phyloP scores from a whole-genome alignment of 129 eudicot species.

The sunflower (Helianthus annuus) region DNA sequence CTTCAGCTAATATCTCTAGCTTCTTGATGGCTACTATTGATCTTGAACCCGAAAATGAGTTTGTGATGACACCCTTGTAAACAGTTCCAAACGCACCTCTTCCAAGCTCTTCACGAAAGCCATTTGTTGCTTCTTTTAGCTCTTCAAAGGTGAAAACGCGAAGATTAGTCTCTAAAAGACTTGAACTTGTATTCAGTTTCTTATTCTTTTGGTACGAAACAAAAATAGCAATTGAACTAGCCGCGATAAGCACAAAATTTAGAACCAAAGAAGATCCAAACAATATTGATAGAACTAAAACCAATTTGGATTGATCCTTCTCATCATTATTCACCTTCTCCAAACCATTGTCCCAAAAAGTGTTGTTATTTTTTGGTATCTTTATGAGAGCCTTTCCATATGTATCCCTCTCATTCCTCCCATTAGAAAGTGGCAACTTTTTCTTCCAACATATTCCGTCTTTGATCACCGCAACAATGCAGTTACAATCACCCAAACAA shows the following conservation, averaged over 20 bases:
- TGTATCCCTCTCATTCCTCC: neutral
- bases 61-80: neutral
- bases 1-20: neutral
- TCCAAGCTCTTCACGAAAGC: neutral
- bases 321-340: neutral
- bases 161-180: neutral
- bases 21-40: neutral
- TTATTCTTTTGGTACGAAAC: neutral
- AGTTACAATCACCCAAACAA: neutral
- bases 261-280: neutral
- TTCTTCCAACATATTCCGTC: neutral
- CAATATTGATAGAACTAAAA: neutral
- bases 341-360: neutral
- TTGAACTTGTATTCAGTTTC: neutral
- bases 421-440: neutral
- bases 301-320: neutral
- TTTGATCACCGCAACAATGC: neutral
- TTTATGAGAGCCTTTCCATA: neutral
- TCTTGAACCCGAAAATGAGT: neutral
- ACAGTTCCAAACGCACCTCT: neutral
- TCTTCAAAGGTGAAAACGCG: neutral
- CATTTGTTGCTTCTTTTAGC: neutral
- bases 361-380: neutral
- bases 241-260: neutral
- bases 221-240: neutral